These are phyloP conservation scores for Candida verbasci DNA, from an alignment of 805 yeast genomes.

Conservation along the genomic window DNA sequence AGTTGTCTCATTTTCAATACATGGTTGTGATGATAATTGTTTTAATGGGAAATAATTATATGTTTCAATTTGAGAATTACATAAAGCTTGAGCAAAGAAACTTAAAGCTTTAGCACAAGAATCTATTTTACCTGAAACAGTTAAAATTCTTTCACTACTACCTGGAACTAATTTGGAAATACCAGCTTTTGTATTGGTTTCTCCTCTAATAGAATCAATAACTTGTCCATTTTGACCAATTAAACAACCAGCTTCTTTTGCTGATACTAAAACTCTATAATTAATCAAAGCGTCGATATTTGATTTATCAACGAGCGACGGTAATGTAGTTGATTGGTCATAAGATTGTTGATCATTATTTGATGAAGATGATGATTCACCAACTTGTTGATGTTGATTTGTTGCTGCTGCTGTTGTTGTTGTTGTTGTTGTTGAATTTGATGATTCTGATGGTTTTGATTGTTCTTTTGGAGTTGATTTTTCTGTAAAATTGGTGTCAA, in stretches of 20 bases:
- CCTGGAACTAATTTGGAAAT: constrained; percentile 78
- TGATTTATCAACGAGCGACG: constrained; percentile 22
- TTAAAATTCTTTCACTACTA: constrained; percentile 76
- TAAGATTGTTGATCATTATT: background rate
- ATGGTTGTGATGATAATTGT: constrained; percentile 50
- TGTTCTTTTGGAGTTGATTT: background rate
- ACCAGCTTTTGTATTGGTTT: constrained; percentile 79
- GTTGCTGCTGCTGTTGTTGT: background rate
- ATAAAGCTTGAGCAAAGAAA: constrained; percentile 62
- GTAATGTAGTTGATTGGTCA: constrained; percentile 18
- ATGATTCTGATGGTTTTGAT: background rate
- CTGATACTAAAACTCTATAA: constrained; percentile 62
- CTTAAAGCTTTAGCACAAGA: constrained; percentile 67
- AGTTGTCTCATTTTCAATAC: constrained; percentile 47
- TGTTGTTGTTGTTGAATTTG: background rate
- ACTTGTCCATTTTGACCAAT: constrained; percentile 83
- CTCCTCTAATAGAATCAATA: constrained; percentile 70
- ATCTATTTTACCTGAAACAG: constrained; percentile 70
- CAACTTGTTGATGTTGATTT: background rate
- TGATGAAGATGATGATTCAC: background rate
- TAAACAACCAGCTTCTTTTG: constrained; percentile 85
- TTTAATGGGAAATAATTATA: constrained; percentile 58
- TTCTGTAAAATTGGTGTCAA: constrained; percentile 26
- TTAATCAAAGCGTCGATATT: constrained; percentile 31
- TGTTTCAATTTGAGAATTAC: constrained; percentile 35